phyloP scores from a whole-genome alignment of 805 yeast genomes.

The Lachancea lanzarotensis region DNA sequence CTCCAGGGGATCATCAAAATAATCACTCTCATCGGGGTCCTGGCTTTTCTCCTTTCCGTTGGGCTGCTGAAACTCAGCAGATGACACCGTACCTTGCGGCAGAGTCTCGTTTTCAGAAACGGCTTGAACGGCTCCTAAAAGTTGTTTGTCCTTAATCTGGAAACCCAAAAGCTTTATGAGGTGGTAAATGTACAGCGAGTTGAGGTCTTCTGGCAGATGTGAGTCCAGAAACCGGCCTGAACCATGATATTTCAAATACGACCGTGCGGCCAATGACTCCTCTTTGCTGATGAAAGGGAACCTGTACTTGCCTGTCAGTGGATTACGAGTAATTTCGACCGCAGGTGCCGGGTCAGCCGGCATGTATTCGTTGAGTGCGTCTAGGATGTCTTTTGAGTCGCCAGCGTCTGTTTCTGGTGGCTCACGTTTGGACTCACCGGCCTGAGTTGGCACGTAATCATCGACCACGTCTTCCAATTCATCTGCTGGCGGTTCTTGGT shows the following conservation, averaged over 20 bases:
- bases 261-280: slow-evolving; percentile 41
- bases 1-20: slow-evolving; percentile 34
- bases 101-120: slow-evolving; percentile 16
- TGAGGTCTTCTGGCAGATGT: slow-evolving; percentile 56
- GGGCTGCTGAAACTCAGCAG: slow-evolving; percentile 8
- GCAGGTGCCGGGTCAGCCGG: slow-evolving; percentile 13
- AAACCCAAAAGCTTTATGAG: slow-evolving; percentile 63
- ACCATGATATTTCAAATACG: slow-evolving; percentile 55
- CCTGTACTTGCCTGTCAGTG: slow-evolving; percentile 27
- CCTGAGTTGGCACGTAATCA: slow-evolving; percentile 10
- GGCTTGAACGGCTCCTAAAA: slow-evolving; percentile 29
- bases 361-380: slow-evolving; percentile 8
- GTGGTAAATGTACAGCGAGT: slow-evolving; percentile 48
- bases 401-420: not conserved
- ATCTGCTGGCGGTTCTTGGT: slow-evolving; percentile 12
- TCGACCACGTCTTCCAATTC: slow-evolving; percentile 20
- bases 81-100: slow-evolving; percentile 8
- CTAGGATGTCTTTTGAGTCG: not conserved
- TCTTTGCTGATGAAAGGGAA: slow-evolving; percentile 38
- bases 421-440: not conserved
- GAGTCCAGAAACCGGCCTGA: slow-evolving; percentile 50
- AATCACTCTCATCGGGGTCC: slow-evolving; percentile 11
- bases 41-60: slow-evolving; percentile 16
- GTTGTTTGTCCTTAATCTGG: slow-evolving; percentile 31
- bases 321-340: slow-evolving; percentile 24